Evolutionary conservation across 805 yeast species (phyloP), one percentile per base, ranked within the genome.

Genomic region (Suhomyces kilbournensis): DNA sequence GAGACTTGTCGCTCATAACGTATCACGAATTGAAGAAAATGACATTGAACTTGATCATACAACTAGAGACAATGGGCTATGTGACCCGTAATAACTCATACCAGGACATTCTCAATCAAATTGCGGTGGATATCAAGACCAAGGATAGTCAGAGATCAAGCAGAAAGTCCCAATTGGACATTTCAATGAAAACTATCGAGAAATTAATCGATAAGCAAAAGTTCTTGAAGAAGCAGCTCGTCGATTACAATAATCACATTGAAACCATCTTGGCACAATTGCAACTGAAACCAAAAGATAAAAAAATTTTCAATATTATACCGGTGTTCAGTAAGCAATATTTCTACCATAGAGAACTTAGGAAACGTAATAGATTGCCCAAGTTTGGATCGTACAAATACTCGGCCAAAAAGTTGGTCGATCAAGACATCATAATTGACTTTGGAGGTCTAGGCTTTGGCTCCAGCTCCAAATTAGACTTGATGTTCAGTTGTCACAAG

Each of bases 311-410:
- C 70, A 76, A 69, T 80, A 64, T 76, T 32, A 73, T 76, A 30
- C 80, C 79, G 5, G 70, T 78, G 26, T 88, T 86, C 74, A 84
- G 87, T 49, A 88, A 82, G 63, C 93, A 88, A 59, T 86, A 84
- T 66, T 86, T 86, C 70, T 86, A 87, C 62, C 87, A 84, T 64
- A 72, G 91, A 30, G 88, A 85, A 56, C 70, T 88, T 59, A 83
- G 83, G 61, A 83, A 79, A 69, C 68, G 77, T 17, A 90, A 90
- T 34, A 75, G 86, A 46, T 68, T 86, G 39, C 90, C 93, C 1
- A 81, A 80, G 63, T 88, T 85, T 67, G 96, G 96, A 3, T 82
- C 89, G 1, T 87, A 81, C 72, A 84, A 84, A 65, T 88, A 89
- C 71, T 80, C 90, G 0, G 85, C 90, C 3, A 85, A 86, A 58